Percentiles rank a stretch among this genome's conserved stretches.
These are phyloP conservation scores for Mycena venus DNA, from an alignment of 768 basidiomycete species.

Conservation along the genomic window DNA sequence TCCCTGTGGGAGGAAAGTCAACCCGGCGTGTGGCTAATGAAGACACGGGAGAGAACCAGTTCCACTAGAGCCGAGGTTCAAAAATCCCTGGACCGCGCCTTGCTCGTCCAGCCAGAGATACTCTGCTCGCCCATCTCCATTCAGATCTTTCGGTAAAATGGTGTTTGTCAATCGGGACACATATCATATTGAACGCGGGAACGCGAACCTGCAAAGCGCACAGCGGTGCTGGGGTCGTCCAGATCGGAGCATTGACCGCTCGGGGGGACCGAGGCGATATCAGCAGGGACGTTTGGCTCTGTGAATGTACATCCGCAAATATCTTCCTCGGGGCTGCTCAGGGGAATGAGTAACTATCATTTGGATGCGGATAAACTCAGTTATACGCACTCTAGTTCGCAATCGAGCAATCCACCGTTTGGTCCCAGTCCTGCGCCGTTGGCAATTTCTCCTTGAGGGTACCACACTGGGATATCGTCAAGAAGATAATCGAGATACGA, in stretches of 20 bases:
- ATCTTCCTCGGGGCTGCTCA: neutral
- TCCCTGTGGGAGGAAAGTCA: neutral
- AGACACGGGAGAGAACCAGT: neutral
- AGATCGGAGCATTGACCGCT: neutral
- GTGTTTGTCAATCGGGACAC: neutral
- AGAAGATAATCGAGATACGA: neutral
- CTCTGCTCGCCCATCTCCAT: constrained; percentile 7
- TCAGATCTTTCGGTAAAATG: neutral
- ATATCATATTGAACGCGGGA: no score
- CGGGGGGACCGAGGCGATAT: neutral
- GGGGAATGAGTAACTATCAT: neutral
- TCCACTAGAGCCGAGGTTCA: neutral
- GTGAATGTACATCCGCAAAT: neutral
- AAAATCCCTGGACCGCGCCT: neutral
- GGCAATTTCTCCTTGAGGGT: constrained; percentile 11
- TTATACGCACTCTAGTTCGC: neutral
- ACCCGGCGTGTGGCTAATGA: neutral
- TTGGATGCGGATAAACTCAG: neutral
- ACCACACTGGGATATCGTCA: constrained; percentile 1
- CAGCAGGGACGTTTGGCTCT: neutral
- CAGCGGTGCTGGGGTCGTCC: constrained; percentile 8
- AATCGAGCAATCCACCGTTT: constrained; percentile 9
- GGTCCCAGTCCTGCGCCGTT: constrained; percentile 1
- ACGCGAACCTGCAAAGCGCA: constrained; percentile 8
- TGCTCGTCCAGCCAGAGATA: constrained; percentile 6